Evolutionary conservation across 1,284 basidiomycete genomes (phyloP).

Genomic region (Cystobasidiaceae sp.): DNA sequence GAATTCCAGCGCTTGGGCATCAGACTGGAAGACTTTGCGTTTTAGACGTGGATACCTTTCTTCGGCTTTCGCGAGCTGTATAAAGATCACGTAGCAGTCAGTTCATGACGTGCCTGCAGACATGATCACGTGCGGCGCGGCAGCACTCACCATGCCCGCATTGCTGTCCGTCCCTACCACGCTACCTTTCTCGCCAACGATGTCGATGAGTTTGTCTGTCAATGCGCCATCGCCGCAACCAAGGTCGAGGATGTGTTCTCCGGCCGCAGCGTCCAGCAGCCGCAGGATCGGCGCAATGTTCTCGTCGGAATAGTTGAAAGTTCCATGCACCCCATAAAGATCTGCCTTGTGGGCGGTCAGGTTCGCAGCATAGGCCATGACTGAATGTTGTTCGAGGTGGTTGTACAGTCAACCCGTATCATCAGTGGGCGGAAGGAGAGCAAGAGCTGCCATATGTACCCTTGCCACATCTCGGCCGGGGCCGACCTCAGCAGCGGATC

Average conservation of each 20-base stretch:
- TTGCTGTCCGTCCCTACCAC: constrained; percentile 67
- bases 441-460: too few relatives aligned
- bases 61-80: constrained; percentile 56
- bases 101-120: too few relatives aligned
- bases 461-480: too few relatives aligned
- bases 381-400: neutral
- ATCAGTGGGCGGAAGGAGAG: neutral
- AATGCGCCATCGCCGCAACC: constrained; percentile 79
- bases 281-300: constrained; percentile 60
- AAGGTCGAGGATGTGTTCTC: constrained; percentile 68
- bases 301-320: constrained; percentile 66
- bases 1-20: constrained; percentile 54
- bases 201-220: constrained; percentile 55
- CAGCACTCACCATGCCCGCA: constrained; percentile 60
- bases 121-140: too few relatives aligned
- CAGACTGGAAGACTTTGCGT: constrained; percentile 51
- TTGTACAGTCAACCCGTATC: neutral
- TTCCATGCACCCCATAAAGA: constrained; percentile 55
- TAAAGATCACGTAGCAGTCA: too few relatives aligned
- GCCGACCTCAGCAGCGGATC: too few relatives aligned
- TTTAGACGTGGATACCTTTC: constrained; percentile 48
- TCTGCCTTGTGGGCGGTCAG: constrained; percentile 21
- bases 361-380: constrained; percentile 11
- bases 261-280: constrained; percentile 58
- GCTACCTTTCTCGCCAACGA: constrained; percentile 56